Evolutionary conservation across 768 basidiomycete genomes (phyloP), one percentile per base, ranked within the genome.

Genomic region (Lyophyllum shimeji): DNA sequence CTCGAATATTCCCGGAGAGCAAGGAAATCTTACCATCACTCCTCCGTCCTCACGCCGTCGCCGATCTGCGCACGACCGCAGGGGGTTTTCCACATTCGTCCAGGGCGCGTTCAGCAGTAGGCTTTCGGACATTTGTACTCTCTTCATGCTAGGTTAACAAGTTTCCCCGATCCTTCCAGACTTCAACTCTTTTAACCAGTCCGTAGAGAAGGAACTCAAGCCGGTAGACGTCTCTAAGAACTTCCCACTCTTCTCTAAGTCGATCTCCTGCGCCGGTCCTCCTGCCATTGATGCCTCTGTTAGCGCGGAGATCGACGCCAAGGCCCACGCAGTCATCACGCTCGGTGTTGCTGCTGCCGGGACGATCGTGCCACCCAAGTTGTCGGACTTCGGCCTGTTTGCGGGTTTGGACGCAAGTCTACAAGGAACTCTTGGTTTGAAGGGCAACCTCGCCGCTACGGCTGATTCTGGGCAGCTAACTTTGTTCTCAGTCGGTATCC

Each of bases 381-480:
- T 81, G 4, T 58, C 60, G 0, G 68, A 71, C 21, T 73, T 79
- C 33, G 69, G 66, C 0, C 42, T 77, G 37, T 65, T 71, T 40
- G 62, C 70, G 17, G 73, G 59, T 42, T 31, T 82, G 34, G 71
- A 67, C 33, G 75, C 73, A 0, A 63, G 70, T 7, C 55, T 81
- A 5, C 65, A 70, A 40, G 79, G 74, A 0, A 70, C 67, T 0
- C 50, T 82, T 21, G 63, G 65, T 21, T 17, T 82, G 27, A 65
- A 60, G 8, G 76, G 76, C 9, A 69, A 67, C 21, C 69, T 75
- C 6, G 60, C 67, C 39, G 80, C 75, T 1, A 33, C 64, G 1
- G 53, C 80, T 17, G 75, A 78, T 59, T 73, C 78, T 0, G 80
- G 77, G 2, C 70, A 71, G 34, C 67, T 80, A 46, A 62, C 64